Conservation (phyloP, 2,329 filamentous ascomycete genomes). For the Sarocladium strictum region DNA sequence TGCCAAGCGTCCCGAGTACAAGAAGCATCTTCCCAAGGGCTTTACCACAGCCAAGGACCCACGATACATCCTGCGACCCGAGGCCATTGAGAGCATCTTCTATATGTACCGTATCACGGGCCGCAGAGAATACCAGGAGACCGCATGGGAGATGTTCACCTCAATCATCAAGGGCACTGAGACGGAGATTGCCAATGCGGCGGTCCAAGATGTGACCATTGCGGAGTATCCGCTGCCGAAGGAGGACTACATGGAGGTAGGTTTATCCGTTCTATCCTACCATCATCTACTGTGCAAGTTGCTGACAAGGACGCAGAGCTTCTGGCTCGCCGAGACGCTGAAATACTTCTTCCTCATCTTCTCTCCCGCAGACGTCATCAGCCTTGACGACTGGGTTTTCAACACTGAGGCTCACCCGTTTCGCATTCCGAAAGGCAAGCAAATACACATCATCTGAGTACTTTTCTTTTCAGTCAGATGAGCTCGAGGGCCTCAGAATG, state of each 20-base stretch:
- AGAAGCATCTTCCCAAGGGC: constrained; percentile 39
- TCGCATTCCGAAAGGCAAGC: constrained; percentile 13
- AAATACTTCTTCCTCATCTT: constrained; percentile 74
- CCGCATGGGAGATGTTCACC: constrained; percentile 70
- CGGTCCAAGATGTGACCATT: constrained; percentile 55
- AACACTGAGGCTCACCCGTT: constrained; percentile 48
- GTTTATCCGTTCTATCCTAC: constrained; percentile 16
- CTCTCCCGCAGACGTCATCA: constrained; percentile 55
- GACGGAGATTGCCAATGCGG: constrained; percentile 56
- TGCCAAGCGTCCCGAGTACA: constrained; percentile 10
- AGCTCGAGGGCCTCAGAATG: not conserved
- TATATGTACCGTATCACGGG: constrained; percentile 71
- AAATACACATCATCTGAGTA: not conserved
- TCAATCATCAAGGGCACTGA: constrained; percentile 53
- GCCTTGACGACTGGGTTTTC: constrained; percentile 61
- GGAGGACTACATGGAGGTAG: constrained; percentile 56
- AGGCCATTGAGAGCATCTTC: constrained; percentile 77
- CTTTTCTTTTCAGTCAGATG: not conserved
- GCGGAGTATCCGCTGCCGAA: constrained; percentile 29
- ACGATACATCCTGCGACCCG: constrained; percentile 46
- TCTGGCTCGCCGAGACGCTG: constrained; percentile 67
- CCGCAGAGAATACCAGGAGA: constrained; percentile 56
- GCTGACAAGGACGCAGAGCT: constrained; percentile 42
- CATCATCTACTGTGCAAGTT: constrained; percentile 16
- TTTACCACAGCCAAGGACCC: constrained; percentile 53